Evolutionary conservation across 805 yeast species (phyloP).

Genomic region (Nakazawaea populi): DNA sequence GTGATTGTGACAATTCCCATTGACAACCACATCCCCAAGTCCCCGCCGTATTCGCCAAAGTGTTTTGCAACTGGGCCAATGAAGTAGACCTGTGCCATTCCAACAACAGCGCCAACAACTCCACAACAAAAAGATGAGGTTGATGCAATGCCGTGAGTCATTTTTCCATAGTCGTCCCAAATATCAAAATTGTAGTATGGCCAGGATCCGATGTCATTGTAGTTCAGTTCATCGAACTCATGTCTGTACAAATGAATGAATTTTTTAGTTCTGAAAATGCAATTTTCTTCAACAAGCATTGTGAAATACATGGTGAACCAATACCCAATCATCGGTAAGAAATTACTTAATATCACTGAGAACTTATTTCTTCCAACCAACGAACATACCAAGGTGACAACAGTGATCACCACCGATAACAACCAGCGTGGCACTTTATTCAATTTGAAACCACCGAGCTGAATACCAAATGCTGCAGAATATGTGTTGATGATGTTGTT

Average conservation of each 20-base stretch:
- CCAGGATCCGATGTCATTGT: neutral
- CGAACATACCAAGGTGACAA: conserved; percentile 62
- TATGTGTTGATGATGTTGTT: conserved; percentile 79
- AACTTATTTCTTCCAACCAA: conserved; percentile 72
- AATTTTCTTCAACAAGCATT: conserved; percentile 66
- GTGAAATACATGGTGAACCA: conserved; percentile 82
- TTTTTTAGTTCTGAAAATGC: conserved; percentile 53
- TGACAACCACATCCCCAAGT: conserved; percentile 75
- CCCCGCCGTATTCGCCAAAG: conserved; percentile 69
- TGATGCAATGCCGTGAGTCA: conserved; percentile 74
- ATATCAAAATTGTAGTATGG: conserved; percentile 63
- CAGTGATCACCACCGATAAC: conserved; percentile 60
- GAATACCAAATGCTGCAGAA: conserved; percentile 77
- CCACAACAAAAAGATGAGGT: conserved; percentile 60
- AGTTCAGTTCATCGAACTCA: conserved; percentile 29
- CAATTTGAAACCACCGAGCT: conserved; percentile 48
- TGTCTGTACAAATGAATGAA: conserved; percentile 35
- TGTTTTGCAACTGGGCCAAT: conserved; percentile 65
- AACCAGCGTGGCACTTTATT: conserved; percentile 73
- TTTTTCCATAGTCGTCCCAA: conserved; percentile 58
- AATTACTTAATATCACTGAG: conserved; percentile 67
- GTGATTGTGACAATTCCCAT: conserved; percentile 62
- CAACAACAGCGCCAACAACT: conserved; percentile 75
- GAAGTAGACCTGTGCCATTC: conserved; percentile 86
- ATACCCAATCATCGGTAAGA: conserved; percentile 87